Conservation (phyloP, 2,329 filamentous ascomycete genomes). For the Aspergillus carbonarius region DNA sequence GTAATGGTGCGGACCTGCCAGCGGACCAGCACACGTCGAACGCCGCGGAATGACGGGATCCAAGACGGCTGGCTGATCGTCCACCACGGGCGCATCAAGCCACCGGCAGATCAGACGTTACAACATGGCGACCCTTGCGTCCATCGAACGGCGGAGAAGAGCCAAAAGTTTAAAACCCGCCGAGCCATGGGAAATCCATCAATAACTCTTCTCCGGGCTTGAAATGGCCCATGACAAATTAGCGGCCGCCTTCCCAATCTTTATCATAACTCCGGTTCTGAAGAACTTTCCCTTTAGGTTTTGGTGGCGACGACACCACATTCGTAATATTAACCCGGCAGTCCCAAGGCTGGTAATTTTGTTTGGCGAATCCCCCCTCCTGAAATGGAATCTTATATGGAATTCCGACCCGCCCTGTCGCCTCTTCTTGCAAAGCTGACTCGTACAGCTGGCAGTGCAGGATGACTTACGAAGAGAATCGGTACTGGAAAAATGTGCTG, state of each 20-base stretch:
- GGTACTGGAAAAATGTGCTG: constrained; percentile 15
- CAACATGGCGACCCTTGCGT: no score
- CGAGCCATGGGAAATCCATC: neutral
- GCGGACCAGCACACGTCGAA: neutral
- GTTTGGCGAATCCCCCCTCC: neutral
- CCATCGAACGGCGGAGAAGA: neutral
- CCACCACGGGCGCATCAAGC: neutral
- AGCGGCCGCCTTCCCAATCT: neutral
- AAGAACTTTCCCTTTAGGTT: neutral
- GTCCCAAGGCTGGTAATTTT: no score
- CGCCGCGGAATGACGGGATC: neutral
- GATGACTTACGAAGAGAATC: constrained; percentile 9
- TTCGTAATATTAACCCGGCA: neutral
- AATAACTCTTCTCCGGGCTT: neutral
- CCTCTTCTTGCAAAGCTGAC: neutral
- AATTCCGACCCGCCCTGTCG: neutral
- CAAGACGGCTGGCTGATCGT: neutral
- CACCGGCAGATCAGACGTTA: neutral
- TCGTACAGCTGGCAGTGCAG: constrained; percentile 1
- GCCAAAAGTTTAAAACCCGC: neutral
- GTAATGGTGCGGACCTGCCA: neutral
- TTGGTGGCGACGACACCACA: constrained; percentile 3
- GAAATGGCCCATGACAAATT: neutral
- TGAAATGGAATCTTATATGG: neutral
- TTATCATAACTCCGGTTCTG: neutral